A percentile compares a stretch with the other conserved stretches of the same genome.
These are phyloP conservation scores for Rhytidiadelphus loreus DNA, from an alignment of 225 moss, liverwort and hornwort genomes.

Conservation along the genomic window DNA sequence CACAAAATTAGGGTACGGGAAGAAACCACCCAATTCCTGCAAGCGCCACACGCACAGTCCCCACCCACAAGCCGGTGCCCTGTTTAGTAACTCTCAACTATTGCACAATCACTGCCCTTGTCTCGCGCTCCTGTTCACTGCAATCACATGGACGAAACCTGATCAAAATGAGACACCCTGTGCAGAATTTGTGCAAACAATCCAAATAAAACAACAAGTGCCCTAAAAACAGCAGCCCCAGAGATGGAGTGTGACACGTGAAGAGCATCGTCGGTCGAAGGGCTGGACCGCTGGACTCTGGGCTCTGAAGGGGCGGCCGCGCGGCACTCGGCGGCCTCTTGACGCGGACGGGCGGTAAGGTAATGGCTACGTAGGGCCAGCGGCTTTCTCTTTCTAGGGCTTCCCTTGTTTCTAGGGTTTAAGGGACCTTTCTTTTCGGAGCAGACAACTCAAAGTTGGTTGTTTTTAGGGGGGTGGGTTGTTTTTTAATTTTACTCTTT, in stretches of 20 bases:
- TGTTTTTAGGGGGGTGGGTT: accelerated
- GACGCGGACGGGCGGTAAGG: neutral
- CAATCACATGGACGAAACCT: neutral
- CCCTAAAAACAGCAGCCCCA: neutral
- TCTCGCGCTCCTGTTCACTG: neutral
- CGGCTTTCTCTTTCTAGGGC: neutral
- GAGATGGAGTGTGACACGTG: neutral
- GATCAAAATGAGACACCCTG: neutral
- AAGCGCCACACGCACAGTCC: neutral
- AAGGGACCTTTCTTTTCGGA: neutral
- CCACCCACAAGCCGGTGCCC: neutral
- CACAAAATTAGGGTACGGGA: neutral
- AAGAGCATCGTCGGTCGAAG: neutral
- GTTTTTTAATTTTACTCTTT: neutral
- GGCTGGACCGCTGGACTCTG: neutral
- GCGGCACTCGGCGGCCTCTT: neutral
- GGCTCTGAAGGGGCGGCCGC: neutral
- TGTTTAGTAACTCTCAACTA: neutral
- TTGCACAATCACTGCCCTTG: neutral
- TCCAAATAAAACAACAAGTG: neutral
- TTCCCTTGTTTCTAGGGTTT: neutral
- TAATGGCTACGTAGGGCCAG: neutral
- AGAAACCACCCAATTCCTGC: neutral
- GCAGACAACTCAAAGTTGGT: neutral
- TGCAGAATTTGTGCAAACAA: neutral